phyloP scores from a whole-genome alignment of 768 basidiomycete species.

The Amanita exitialis region DNA sequence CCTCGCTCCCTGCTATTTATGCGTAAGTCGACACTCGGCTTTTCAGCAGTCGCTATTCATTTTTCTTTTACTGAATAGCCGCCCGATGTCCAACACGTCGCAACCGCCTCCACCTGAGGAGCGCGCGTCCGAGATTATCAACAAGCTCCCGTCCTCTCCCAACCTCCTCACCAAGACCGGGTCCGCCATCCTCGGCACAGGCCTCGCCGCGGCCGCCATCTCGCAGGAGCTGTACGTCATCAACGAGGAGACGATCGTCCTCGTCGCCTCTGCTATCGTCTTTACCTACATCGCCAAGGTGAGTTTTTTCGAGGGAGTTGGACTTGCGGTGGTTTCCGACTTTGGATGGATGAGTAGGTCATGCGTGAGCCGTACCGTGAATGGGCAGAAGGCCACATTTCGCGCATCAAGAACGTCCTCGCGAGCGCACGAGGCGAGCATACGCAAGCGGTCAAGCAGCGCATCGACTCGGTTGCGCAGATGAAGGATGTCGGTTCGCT shows the following conservation, averaged over 20 bases:
- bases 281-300: conserved; percentile 95
- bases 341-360: conserved; percentile 28
- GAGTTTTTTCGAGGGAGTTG: conserved; percentile 67
- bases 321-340: background rate
- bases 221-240: conserved; percentile 96
- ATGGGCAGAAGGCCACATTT: conserved; percentile 87
- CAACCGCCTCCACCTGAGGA: conserved; percentile 69
- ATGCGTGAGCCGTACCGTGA: conserved; percentile 82
- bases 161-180: conserved; percentile 94
- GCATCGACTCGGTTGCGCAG: conserved; percentile 84
- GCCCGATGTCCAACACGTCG: conserved; percentile 50
- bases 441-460: conserved; percentile 86
- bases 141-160: conserved; percentile 76
- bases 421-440: conserved; percentile 79
- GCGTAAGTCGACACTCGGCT: conserved; percentile 25
- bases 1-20: conserved; percentile 32
- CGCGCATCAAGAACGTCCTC: conserved; percentile 74
- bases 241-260: conserved; percentile 91
- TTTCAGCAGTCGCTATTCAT: conserved; percentile 5
- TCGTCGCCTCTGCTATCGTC: conserved; percentile 73
- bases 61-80: conserved; percentile 20
- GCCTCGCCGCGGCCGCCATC: conserved; percentile 83
- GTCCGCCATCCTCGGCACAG: conserved; percentile 83
- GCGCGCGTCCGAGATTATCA: conserved; percentile 84
- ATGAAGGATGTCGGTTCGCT: conserved; percentile 94